These are phyloP conservation scores for Leersia perrieri DNA, from an alignment of 176 grass and related monocot species.

Conservation along the genomic window DNA sequence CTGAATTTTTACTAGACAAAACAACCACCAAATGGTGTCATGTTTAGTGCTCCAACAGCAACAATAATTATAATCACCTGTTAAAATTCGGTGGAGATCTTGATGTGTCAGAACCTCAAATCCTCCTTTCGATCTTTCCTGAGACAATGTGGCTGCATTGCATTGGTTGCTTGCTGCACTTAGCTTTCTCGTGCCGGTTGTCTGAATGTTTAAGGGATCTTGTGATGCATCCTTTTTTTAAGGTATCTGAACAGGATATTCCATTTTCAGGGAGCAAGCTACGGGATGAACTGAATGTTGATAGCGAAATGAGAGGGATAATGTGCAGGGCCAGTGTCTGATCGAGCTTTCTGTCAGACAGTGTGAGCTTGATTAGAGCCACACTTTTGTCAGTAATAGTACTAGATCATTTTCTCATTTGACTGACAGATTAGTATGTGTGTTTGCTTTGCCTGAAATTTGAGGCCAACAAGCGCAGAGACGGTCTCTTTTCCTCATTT, in stretches of 20 bases:
- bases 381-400: not conserved
- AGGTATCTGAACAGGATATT: conserved; percentile 46
- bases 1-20: not conserved
- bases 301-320: conserved; percentile 27
- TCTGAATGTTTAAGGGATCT: conserved; percentile 18
- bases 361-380: not conserved
- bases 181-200: not conserved
- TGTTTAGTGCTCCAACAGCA: not conserved
- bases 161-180: not conserved
- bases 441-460: not conserved
- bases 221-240: conserved; percentile 27
- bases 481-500: not conserved
- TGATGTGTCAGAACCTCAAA: not conserved
- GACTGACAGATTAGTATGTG: not conserved
- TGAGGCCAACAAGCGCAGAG: not conserved
- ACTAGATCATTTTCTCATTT: not conserved
- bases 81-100: not conserved
- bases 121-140: not conserved
- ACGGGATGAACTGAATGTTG: not conserved
- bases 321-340: not conserved
- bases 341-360: not conserved
- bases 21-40: not conserved
- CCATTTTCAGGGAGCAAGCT: not conserved
- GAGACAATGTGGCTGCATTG: not conserved
- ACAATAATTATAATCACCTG: not conserved